Base-by-base conservation (phyloP, 2,329 filamentous ascomycete genomes). In the Tolypocladium album region DNA sequence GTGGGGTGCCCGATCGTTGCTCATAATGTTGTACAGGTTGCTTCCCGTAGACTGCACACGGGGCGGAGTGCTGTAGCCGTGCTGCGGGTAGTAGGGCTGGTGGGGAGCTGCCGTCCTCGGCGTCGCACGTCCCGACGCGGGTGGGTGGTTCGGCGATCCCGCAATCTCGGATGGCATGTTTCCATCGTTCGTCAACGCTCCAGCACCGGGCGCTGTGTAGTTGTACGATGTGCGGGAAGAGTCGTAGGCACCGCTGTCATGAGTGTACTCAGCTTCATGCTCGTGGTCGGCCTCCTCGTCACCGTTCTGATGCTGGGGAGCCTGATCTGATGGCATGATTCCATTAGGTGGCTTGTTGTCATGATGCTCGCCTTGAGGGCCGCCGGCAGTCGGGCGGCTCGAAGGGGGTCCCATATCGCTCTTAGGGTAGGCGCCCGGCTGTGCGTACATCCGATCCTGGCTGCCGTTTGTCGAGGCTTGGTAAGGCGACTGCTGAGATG, bases 1-100 rank as follows among this genome's bases (percentile, higher is more conserved):
- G 13, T 84, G 74, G 38, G 79, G 76, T 56, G 78, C 84, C 34
- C 90, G 84, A 61, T 90, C 88, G 70, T 90, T 91, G 71, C 88
- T 92, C 77, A 96, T 92, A 63, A 95, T 88, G 73, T 87, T 95
- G 80, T 96, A 96, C 57, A 96, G 78, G 70, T 86, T 95, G 78
- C 90, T 92, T 0, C 50, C 50, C 8, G 89, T 87, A 4, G 88
- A 80, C 60, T 81, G 78, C 11, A 83, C 79, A 50, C 91, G 87
- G 27, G 92, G 91, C 56, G 92, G 88, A 0, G 90, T 92, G 71
- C 80, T 88, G 75, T 95, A 96, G 34, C 87, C 87, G 71, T 80
- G 79, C 62, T 83, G 83, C 7, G 82, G 73, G 75, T 95, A 97
- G 73, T 92, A 90, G 2, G 86, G 79, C 65, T 89, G 88, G 43